Evolutionary conservation across 306 rosid species (phyloP), one percentile per base, ranked within the genome.

Genomic region (Quercus glauca): DNA sequence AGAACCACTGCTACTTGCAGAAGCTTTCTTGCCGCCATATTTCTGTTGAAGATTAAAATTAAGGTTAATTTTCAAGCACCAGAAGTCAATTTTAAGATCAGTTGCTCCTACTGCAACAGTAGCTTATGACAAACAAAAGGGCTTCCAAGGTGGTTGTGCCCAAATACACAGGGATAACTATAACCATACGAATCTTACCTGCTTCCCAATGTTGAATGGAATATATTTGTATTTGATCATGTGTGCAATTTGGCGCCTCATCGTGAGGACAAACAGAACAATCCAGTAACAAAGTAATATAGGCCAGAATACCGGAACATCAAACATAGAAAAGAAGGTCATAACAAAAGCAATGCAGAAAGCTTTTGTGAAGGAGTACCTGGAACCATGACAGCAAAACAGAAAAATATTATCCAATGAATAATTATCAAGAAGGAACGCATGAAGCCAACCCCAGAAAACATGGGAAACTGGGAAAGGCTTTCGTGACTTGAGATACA

Each of bases 241-340:
- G 89, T 94, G 98, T 43, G 96, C 88, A 25, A 94, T 87, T 78
- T 94, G 97, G 76, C 98, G 96, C 79, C 96, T 90, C 98, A 94
- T 94, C 70, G 97, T 94, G 74, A 94, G 92, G 83, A 88, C 86
- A 76, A 92, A 94, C 52, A 94, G 93, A 58, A 94, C 98, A 78
- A 89, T 20, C 98, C 97, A 94, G 85, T 94, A 94, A 77, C 89
- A 89, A 63, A 94, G 96, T 60, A 94, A 76, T 71, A 92, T 94
- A 11, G 98, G 98, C 97, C 98, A 94, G 73, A 94, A 94, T 71
- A 92, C 97, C 60, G 98, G 98, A 73, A 94, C 93, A 73, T 94
- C 98, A 79, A 94, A 94, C 77, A 86, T 56, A 12, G 98, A 92
- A 68, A 94, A 91, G 93, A 94, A 92, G 43, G 98, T 94, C 98